A percentile compares a stretch with the other conserved stretches of the same genome.
Evolutionary conservation across 768 basidiomycete genomes (phyloP).

Genomic region (Russula ochroleuca): DNA sequence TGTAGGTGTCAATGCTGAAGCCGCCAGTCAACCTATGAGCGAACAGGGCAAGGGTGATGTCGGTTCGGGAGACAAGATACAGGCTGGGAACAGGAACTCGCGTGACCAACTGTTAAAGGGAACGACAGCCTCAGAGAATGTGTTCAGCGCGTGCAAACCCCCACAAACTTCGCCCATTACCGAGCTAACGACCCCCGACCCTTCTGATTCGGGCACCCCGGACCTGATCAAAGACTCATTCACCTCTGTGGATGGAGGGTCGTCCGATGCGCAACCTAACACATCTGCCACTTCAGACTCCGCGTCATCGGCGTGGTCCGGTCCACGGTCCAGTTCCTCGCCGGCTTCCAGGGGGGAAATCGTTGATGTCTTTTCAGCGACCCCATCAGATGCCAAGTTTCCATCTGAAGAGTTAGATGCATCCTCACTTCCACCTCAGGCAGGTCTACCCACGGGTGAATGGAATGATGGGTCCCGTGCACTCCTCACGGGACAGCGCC

Average conservation of each 20-base stretch:
- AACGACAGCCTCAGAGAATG: background rate
- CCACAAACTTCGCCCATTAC: conserved; percentile 9
- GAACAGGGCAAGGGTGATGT: background rate
- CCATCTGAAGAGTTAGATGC: background rate
- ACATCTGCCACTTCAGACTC: background rate
- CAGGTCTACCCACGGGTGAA: background rate
- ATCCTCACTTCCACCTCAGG: background rate
- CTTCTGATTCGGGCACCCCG: conserved; percentile 13
- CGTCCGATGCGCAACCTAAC: conserved; percentile 3
- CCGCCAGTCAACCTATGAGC: background rate
- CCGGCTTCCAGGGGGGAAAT: conserved; percentile 3
- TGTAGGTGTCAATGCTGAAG: background rate
- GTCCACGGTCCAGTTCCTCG: conserved; percentile 1
- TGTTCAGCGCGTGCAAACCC: background rate
- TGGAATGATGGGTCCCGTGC: background rate
- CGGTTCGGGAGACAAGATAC: background rate
- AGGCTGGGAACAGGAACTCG: background rate
- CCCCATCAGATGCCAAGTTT: background rate
- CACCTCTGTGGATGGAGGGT: conserved; percentile 5
- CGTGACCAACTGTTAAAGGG: background rate
- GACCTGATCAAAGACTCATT: conserved; percentile 19
- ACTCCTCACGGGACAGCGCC: background rate
- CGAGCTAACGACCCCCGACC: conserved; percentile 5
- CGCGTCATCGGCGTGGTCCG: conserved; percentile 5
- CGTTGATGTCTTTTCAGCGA: conserved; percentile 5